Evolutionary conservation across 495 filamentous ascomycete genomes (phyloP).

Genomic region (Trichoderma erinaceum): DNA sequence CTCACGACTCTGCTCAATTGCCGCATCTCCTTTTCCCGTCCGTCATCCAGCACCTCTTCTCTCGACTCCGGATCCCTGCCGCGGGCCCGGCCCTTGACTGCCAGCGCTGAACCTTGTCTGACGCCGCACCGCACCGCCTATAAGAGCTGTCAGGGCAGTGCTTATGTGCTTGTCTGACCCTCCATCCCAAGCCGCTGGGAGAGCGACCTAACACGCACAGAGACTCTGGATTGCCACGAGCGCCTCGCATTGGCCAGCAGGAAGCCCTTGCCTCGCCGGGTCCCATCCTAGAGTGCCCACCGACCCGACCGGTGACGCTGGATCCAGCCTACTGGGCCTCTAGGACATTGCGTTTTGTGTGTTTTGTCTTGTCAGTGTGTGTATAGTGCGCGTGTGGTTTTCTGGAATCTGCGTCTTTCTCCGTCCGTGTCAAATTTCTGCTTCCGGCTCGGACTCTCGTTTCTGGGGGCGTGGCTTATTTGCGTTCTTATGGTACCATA

Average conservation of each 20-base stretch:
- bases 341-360: not conserved
- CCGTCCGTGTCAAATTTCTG: not conserved
- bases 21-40: not conserved
- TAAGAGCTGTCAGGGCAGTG: conserved; percentile 3
- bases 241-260: conserved; percentile 10
- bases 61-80: not conserved
- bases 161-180: conserved; percentile 12
- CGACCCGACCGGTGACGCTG: conserved; percentile 2
- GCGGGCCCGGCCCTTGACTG: not conserved
- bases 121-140: not conserved
- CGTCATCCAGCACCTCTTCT: too few species aligned
- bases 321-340: conserved; percentile 10
- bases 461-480: not conserved
- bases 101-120: not conserved
- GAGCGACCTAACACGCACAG: not conserved
- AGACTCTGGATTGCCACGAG: not conserved
- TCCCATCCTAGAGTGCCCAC: conserved; percentile 1
- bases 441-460: not conserved
- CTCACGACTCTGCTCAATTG: not conserved
- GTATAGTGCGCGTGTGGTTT: not conserved
- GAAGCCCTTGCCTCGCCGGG: not conserved
- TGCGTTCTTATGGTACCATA: not conserved
- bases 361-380: not conserved
- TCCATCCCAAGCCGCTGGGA: conserved; percentile 12
- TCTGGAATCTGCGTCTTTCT: not conserved